Conservation (phyloP, 345 rosid genomes). For the Hypericum perforatum region DNA sequence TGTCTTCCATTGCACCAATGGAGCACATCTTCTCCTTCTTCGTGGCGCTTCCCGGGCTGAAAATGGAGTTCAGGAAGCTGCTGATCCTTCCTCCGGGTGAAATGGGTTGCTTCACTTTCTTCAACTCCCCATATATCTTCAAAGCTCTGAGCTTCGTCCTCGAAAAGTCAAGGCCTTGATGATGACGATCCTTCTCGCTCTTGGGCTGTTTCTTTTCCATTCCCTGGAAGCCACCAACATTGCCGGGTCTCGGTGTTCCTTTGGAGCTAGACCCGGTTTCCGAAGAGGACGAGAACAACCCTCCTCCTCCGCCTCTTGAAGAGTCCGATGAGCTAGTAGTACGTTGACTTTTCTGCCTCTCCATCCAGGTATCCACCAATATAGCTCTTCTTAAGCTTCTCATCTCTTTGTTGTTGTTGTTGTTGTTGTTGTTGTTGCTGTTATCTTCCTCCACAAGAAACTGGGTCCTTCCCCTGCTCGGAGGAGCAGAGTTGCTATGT, state of each 20-base stretch:
- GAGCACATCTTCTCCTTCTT: slow-evolving; percentile 76
- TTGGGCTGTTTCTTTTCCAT: neutral
- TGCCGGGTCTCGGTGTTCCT: slow-evolving; percentile 18
- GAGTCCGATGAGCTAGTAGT: slow-evolving; percentile 46
- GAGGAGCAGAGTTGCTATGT: slow-evolving; percentile 26
- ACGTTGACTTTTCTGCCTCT: slow-evolving; percentile 26
- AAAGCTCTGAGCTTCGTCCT: slow-evolving; percentile 45
- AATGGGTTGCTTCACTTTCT: slow-evolving; percentile 68
- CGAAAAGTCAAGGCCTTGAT: slow-evolving; percentile 19
- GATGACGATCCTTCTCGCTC: slow-evolving; percentile 15
- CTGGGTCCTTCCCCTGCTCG: neutral
- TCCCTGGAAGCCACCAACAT: neutral
- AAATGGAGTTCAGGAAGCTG: slow-evolving; percentile 60
- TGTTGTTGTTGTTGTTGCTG: slow-evolving; percentile 1
- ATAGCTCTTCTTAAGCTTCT: slow-evolving; percentile 30
- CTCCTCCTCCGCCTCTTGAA: slow-evolving; percentile 22
- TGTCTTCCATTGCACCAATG: slow-evolving; percentile 47
- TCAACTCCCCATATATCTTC: slow-evolving; percentile 46
- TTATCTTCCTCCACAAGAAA: neutral
- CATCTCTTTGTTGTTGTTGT: slow-evolving; percentile 8
- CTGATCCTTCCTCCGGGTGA: slow-evolving; percentile 73
- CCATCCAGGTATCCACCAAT: slow-evolving; percentile 48
- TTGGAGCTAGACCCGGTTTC: slow-evolving; percentile 35
- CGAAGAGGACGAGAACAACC: slow-evolving; percentile 35
- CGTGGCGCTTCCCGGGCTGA: slow-evolving; percentile 41